Percentiles rank a stretch among this genome's conserved stretches.
phyloP scores from a whole-genome alignment of 495 filamentous ascomycete genomes.

The Trichodelitschia bisporula region DNA sequence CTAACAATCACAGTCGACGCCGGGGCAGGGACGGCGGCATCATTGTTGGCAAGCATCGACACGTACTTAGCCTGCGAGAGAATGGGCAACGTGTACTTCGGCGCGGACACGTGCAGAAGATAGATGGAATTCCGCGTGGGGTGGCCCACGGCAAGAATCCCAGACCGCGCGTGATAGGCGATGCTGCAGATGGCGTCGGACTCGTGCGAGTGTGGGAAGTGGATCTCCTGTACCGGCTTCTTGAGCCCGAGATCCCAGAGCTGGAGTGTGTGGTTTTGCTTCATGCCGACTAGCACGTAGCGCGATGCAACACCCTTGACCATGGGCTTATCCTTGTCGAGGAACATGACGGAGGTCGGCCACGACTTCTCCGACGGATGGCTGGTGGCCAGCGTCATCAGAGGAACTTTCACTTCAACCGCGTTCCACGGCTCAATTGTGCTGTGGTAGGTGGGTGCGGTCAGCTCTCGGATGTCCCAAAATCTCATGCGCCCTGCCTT shows the following conservation, averaged over 20 bases:
- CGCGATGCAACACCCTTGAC: constrained; percentile 62
- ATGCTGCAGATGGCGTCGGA: constrained; percentile 93
- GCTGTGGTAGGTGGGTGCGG: too few species aligned
- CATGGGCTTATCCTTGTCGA: constrained; percentile 85
- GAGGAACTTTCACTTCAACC: constrained; percentile 47
- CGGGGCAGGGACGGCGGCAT: constrained; percentile 47
- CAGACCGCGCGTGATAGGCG: constrained; percentile 67
- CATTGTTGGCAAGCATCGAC: constrained; percentile 44
- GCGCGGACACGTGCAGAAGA: constrained; percentile 82
- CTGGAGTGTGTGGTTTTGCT: constrained; percentile 97
- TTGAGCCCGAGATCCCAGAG: constrained; percentile 93
- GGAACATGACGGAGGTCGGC: constrained; percentile 84
- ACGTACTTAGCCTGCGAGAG: constrained; percentile 78
- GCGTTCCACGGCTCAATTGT: constrained; percentile 20
- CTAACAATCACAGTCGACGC: constrained; percentile 92
- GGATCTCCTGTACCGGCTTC: constrained; percentile 89
- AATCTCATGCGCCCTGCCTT: constrained; percentile 87
- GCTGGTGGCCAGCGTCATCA: constrained; percentile 55
- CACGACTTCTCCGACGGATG: constrained; percentile 67
- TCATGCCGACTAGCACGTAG: constrained; percentile 92
- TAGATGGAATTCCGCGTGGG: constrained; percentile 94
- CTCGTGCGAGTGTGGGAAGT: constrained; percentile 88
- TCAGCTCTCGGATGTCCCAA: constrained; percentile 78
- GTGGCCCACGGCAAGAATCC: constrained; percentile 85
- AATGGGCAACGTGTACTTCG: constrained; percentile 54